Base-by-base conservation (phyloP, 129 eudicot species). In the Arctium minus region DNA sequence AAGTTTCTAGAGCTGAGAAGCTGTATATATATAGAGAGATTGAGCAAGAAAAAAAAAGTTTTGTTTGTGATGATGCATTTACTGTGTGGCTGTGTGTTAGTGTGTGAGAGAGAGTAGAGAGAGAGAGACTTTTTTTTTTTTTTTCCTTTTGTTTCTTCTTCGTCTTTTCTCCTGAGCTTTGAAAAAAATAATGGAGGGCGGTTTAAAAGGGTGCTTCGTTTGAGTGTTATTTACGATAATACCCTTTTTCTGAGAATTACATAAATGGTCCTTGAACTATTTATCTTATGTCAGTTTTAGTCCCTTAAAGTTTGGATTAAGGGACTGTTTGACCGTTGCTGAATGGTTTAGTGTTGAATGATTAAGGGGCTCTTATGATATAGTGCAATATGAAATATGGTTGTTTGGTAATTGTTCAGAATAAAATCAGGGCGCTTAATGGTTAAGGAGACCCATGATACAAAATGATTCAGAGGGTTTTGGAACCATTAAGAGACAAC, bases 161-260 rank as follows among this genome's bases (percentile, higher is more conserved):
- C 79, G 80, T 67, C 36, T 46, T 65, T 76, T 71, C 78, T 77
- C 22, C 7, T 4, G 42, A 78, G 68, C 22, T 72, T 78, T 22
- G 27, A 22, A 22, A 22, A 80, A 73, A 74, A 87, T 75, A 83
- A 72, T 56, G 85, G 75, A 74, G 85, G 78, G 3, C 89, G 87
- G 81, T 79, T 70, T 72, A 44, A 37, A 79, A 83, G 5, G 56
- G 85, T 44, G n/a, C 80, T 31, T 72, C 17, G 56, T 69, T 79
- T 60, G 39, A 0, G 8, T 10, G 6, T 70, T 67, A 86, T 79
- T 83, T 87, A 83, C 89, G 30, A 32, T 48, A 37, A 9, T 82
- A 60, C 70, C 89, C 74, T 15, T 77, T 35, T 11, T 35, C 18
- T 70, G 13, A 17, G 1, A 33, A 7, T 56, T 72, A 70, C 69